Base-by-base conservation (phyloP, 192 early-diverging fungal genomes). In the Coemansia sp. region DNA sequence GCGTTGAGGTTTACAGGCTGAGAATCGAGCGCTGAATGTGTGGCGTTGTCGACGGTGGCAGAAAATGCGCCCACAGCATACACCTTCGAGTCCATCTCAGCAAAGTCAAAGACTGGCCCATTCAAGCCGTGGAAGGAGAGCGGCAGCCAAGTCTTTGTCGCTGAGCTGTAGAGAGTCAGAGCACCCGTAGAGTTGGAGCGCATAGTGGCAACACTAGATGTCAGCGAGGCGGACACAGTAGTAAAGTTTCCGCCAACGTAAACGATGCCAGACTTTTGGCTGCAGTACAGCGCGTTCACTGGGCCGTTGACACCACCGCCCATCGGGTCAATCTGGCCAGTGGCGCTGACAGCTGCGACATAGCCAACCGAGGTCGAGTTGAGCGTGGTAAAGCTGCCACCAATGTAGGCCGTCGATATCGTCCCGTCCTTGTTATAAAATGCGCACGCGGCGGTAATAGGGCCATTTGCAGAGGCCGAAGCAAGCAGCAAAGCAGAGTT, bases 31-130 rank as follows among this genome's bases (percentile, higher is more conserved):
- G 86, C 43, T 43, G 79, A 67, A 20, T 79, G 33, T n/a, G 78
- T 83, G 10, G 76, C 77, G 33, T 87, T 90, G 76, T 93, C 87
- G 10, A 77, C 67, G 2, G 91, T 91, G 0, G 84, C 64, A 60
- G 86, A 83, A 66, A 93, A 93, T 28, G 69, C 65, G 5, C 91
- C 91, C 36, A 85, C 91, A 20, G 90, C 89, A 67, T 85, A 89
- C 28, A 90, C 67, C 1, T 83, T 84, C 23, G 86, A 72, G 20
- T 62, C 43, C 35, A 84, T 72, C 37, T 74, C 69, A 13, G 79
- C 60, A 55, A 91, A 88, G 16, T 85, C 82, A 43, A 80, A 82
- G 2, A 93, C 87, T 0, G 87, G 84, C 0, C 89, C 90, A 57
- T 91, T 83, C 34, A 93, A 66, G 2, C 89, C 91, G 18, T 85